Percentiles rank a stretch among this genome's conserved stretches.
Conservation (phyloP, 2,329 filamentous ascomycete genomes). For the Juglanconis oblonga region DNA sequence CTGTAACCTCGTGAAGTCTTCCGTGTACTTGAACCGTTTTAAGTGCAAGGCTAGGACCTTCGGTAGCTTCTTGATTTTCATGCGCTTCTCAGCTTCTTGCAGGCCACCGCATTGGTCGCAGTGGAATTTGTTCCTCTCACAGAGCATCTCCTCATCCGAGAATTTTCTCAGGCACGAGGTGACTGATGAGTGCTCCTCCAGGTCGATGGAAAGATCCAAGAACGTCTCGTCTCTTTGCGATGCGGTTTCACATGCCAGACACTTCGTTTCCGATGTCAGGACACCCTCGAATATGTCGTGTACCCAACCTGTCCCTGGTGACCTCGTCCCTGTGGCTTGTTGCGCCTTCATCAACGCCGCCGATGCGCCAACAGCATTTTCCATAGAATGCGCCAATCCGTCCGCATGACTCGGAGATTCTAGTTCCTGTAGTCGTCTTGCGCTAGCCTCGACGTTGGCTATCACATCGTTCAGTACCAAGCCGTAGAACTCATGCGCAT, state of each 20-base stretch:
- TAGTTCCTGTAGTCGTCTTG: conserved; percentile 59
- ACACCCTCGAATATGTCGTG: conserved; percentile 96
- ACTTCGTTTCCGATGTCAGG: conserved; percentile 92
- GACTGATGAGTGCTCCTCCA: conserved; percentile 93
- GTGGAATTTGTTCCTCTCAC: conserved; percentile 97
- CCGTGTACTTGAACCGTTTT: conserved; percentile 98
- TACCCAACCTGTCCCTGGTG: conserved; percentile 78
- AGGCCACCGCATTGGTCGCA: conserved; percentile 95
- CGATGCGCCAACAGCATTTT: conserved; percentile 37
- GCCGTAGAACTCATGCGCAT: conserved; percentile 96
- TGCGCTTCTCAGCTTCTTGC: conserved; percentile 96
- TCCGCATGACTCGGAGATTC: conserved; percentile 37
- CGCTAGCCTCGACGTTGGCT: conserved; percentile 86
- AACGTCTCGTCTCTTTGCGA: conserved; percentile 96
- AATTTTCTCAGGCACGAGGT: conserved; percentile 95
- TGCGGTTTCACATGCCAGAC: conserved; percentile 91
- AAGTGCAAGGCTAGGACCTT: conserved; percentile 89
- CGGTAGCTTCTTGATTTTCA: conserved; percentile 96
- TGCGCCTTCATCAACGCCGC: conserved; percentile 27
- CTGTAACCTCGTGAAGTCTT: conserved; percentile 87
- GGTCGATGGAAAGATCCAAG: conserved; percentile 89
- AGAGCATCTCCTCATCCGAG: conserved; percentile 97
- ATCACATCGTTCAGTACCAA: conserved; percentile 95
- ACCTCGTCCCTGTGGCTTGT: conserved; percentile 42
- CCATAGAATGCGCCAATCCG: conserved; percentile 50